Evolutionary conservation across 1,139 yeast genomes (phyloP).

Genomic region (Geotrichum bryndzae): DNA sequence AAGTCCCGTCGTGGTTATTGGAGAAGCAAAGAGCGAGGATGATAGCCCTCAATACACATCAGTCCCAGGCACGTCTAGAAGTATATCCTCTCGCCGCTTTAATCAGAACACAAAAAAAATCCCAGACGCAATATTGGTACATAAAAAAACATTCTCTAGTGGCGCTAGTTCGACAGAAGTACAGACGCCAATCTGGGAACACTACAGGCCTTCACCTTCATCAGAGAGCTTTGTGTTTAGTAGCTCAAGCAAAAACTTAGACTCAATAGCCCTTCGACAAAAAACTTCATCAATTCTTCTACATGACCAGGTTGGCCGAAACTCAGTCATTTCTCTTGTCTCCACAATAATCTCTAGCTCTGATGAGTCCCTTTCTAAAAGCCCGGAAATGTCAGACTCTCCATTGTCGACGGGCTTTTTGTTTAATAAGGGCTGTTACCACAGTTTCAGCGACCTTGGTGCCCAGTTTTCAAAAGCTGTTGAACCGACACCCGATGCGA

Average conservation of each 20-base stretch:
- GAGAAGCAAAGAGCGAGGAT: not conserved
- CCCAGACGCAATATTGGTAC: not conserved
- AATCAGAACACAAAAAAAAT: not conserved
- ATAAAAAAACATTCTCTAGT: not conserved
- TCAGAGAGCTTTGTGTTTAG: not conserved
- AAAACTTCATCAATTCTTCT: not conserved
- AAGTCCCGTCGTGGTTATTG: not conserved
- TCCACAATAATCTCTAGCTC: not conserved
- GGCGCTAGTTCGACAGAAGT: not conserved
- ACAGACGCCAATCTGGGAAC: not conserved
- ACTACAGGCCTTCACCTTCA: not conserved
- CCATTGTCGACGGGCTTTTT: conserved; percentile 6
- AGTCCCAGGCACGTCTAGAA: not conserved
- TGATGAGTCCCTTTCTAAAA: not conserved
- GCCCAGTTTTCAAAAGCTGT: not conserved
- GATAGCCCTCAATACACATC: not conserved
- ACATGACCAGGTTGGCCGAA: not conserved
- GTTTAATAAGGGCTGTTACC: not conserved
- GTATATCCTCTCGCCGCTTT: not conserved
- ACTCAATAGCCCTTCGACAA: not conserved
- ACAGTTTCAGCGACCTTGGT: not conserved
- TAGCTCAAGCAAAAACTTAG: not conserved
- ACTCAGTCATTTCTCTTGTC: not conserved
- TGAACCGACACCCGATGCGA: not conserved
- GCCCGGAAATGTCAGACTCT: conserved; percentile 12